Evolutionary conservation across 768 basidiomycete species (phyloP).

Genomic region (Phylloporus sp.): DNA sequence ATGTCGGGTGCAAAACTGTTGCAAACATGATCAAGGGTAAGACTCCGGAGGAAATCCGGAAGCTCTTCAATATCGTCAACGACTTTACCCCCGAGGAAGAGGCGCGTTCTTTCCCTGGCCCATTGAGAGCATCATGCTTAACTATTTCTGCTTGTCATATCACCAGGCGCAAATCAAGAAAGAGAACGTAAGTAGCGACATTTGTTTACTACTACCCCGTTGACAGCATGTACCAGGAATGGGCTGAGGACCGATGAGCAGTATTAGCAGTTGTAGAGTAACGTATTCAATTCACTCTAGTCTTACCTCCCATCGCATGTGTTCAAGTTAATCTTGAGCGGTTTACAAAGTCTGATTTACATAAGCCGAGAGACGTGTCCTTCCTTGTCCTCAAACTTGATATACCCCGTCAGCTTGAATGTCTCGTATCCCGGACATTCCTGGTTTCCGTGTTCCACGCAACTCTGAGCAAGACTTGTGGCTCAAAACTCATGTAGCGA

Average conservation of each 20-base stretch:
- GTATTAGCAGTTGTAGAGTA: constrained; percentile 18
- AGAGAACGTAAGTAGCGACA: constrained; percentile 75
- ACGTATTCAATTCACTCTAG: constrained; percentile 21
- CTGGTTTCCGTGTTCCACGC: constrained; percentile 53
- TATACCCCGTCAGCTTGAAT: constrained; percentile 23
- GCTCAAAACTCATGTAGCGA: constrained; percentile 61
- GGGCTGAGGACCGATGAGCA: constrained; percentile 84
- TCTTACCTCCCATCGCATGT: constrained; percentile 15
- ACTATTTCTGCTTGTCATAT: not conserved
- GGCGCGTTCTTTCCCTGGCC: constrained; percentile 42
- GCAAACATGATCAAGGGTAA: constrained; percentile 99
- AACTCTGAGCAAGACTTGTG: constrained; percentile 60
- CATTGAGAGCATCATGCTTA: constrained; percentile 5
- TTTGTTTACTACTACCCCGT: constrained; percentile 7
- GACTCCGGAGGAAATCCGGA: constrained; percentile 98
- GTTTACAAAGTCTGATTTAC: constrained; percentile 8
- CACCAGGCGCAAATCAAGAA: constrained; percentile 95
- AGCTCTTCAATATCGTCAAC: constrained; percentile 95
- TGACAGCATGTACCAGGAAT: constrained; percentile 55
- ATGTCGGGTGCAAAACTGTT: constrained; percentile 97
- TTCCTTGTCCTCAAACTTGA: not conserved
- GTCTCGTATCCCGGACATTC: constrained; percentile 67
- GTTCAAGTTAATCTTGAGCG: constrained; percentile 17
- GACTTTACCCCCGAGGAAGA: constrained; percentile 99
- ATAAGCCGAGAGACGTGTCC: constrained; percentile 13